phyloP scores from a whole-genome alignment of 495 filamentous ascomycete species.

The Trichoderma asperelloides region DNA sequence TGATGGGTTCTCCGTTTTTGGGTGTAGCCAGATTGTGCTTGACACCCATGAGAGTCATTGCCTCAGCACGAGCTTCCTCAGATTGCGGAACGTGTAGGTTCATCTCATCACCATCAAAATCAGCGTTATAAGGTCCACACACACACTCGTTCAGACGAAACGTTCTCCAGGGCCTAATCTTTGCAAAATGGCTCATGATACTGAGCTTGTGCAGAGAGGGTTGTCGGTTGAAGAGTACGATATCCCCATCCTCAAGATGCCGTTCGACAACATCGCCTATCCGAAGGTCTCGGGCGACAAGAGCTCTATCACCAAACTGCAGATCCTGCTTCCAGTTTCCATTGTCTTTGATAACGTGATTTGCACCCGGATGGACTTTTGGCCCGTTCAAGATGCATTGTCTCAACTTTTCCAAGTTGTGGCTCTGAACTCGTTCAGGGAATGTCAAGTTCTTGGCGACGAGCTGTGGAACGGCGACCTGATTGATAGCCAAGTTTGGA shows the following conservation, averaged over 20 bases:
- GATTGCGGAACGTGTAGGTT: slow-evolving; percentile 98
- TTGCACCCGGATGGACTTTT: slow-evolving; percentile 77
- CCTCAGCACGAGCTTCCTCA: slow-evolving; percentile 91
- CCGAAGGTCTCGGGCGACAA: slow-evolving; percentile 59
- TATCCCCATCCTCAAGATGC: slow-evolving; percentile 91
- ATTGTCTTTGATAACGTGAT: slow-evolving; percentile 65
- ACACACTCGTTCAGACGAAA: slow-evolving; percentile 98
- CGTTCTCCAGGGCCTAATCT: slow-evolving; percentile 89
- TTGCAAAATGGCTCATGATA: slow-evolving; percentile 90
- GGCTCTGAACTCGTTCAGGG: slow-evolving; percentile 72
- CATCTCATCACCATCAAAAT: slow-evolving; percentile 99
- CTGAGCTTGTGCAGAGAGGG: slow-evolving; percentile 96
- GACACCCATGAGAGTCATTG: slow-evolving; percentile 94
- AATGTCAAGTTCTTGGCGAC: slow-evolving; percentile 94
- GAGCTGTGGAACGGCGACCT: slow-evolving; percentile 82
- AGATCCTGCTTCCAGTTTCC: slow-evolving; percentile 56
- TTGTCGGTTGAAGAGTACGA: slow-evolving; percentile 96
- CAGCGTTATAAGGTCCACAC: slow-evolving; percentile 96
- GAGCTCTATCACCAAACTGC: slow-evolving; percentile 59
- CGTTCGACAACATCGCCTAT: slow-evolving; percentile 87
- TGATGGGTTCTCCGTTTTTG: slow-evolving; percentile 97
- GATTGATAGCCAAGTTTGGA: slow-evolving; percentile 85
- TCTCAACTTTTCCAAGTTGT: slow-evolving; percentile 76
- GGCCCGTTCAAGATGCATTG: slow-evolving; percentile 62
- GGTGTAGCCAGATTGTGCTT: slow-evolving; percentile 93